Conservation (phyloP, 805 yeast species). For the Teunomyces tritomae region DNA sequence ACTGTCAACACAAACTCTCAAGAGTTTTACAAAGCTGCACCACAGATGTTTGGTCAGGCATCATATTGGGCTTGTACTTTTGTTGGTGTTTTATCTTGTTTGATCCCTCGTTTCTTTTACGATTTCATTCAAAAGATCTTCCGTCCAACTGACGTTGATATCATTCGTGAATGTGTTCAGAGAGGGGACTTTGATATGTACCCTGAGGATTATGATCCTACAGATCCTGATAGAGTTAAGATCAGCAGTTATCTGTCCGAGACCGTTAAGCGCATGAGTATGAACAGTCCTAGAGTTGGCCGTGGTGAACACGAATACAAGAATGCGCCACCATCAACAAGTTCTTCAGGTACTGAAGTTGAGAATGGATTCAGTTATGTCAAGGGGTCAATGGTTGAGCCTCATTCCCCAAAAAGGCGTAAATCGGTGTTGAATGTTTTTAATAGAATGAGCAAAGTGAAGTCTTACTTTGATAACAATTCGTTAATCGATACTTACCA, state of each 20-base stretch:
- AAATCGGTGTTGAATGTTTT: slow-evolving; percentile 30
- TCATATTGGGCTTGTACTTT: slow-evolving; percentile 65
- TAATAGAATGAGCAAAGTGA: slow-evolving; percentile 25
- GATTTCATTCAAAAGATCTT: slow-evolving; percentile 52
- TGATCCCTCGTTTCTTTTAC: slow-evolving; percentile 59
- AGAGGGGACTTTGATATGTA: slow-evolving; percentile 51
- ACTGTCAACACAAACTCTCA: slow-evolving; percentile 49
- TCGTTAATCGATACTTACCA: slow-evolving; percentile 34
- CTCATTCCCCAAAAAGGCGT: slow-evolving; percentile 20
- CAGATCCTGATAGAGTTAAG: slow-evolving; percentile 52
- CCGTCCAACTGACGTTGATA: slow-evolving; percentile 66
- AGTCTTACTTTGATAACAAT: slow-evolving; percentile 21
- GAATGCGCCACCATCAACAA: slow-evolving; percentile 1
- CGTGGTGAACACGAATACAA: slow-evolving; percentile 2
- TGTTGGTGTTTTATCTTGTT: slow-evolving; percentile 50
- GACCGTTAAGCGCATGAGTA: slow-evolving; percentile 3
- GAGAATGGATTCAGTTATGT: background rate
- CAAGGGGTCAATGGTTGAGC: background rate
- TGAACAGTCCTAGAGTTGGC: background rate
- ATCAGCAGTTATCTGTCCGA: slow-evolving; percentile 40
- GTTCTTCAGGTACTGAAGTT: slow-evolving; percentile 8
- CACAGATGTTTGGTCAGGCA: slow-evolving; percentile 58
- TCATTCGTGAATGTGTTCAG: slow-evolving; percentile 59
- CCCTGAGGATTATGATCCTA: slow-evolving; percentile 54
- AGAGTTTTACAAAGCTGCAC: slow-evolving; percentile 64